phyloP scores from a whole-genome alignment of 129 eudicot genomes.

The Arctium lappa region DNA sequence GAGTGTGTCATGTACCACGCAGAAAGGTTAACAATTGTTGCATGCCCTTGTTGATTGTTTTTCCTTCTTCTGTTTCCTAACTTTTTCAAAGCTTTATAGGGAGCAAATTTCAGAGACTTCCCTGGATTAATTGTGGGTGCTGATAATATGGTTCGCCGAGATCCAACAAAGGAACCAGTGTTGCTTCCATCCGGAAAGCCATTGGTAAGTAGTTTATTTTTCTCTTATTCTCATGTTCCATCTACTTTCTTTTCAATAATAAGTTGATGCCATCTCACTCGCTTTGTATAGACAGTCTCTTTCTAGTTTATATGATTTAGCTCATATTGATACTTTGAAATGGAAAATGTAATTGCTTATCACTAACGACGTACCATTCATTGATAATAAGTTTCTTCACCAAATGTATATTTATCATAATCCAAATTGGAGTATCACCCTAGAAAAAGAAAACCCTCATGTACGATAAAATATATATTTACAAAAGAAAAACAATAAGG shows the following conservation, averaged over 20 bases:
- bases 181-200: slow-evolving; percentile 78
- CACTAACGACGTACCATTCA: not conserved
- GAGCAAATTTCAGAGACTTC: slow-evolving; percentile 84
- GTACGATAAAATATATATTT: not conserved
- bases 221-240: not conserved
- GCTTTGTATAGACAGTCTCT: not conserved
- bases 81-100: slow-evolving; percentile 33
- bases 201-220: slow-evolving; percentile 34
- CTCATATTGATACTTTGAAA: no score
- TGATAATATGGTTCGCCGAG: slow-evolving; percentile 63
- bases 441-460: not conserved
- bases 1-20: slow-evolving; percentile 70
- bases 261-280: not conserved
- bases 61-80: slow-evolving; percentile 9
- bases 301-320: no score
- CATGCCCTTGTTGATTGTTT: not conserved
- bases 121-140: slow-evolving; percentile 67
- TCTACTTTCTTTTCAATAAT: not conserved
- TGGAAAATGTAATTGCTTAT: not conserved
- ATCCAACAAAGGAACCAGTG: slow-evolving; percentile 41
- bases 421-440: not conserved
- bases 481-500: no score
- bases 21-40: slow-evolving; percentile 50
- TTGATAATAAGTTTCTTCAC: not conserved
- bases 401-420: no score